Conservation (phyloP, 768 basidiomycete species). For the Rubroboletus pulcherrimus region DNA sequence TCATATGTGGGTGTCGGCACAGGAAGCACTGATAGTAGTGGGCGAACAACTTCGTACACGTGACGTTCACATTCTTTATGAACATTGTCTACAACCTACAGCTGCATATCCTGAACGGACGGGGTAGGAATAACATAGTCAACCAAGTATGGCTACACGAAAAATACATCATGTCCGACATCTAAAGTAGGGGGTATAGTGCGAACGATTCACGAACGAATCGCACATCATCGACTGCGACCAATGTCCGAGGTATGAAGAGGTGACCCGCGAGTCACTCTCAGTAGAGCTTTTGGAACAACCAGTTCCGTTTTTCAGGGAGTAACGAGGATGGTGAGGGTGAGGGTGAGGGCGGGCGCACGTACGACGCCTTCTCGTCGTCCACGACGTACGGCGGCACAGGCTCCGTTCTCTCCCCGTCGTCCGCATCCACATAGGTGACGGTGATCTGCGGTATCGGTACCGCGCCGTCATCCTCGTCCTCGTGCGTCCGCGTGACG, state of each 20-base stretch:
- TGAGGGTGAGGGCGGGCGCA: neutral
- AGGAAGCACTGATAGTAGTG: neutral
- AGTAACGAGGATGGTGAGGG: neutral
- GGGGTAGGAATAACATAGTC: neutral
- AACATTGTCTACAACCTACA: neutral
- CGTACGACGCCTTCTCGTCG: conserved; percentile 15
- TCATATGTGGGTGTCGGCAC: neutral
- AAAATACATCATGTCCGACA: neutral
- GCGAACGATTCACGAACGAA: too few species aligned
- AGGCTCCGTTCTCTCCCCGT: conserved; percentile 10
- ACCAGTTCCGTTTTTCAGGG: conserved; percentile 7
- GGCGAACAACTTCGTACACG: too few species aligned
- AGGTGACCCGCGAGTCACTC: neutral
- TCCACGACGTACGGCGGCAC: conserved; percentile 38
- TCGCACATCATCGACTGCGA: neutral
- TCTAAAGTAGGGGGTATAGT: neutral
- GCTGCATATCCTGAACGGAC: neutral
- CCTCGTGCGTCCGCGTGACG: conserved; percentile 12
- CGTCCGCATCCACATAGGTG: conserved; percentile 19
- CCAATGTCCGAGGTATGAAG: neutral
- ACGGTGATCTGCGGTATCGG: conserved; percentile 31
- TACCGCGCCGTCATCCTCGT: neutral
- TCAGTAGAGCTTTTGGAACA: conserved; percentile 13
- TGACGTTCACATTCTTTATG: neutral
- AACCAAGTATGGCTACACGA: conserved; percentile 2